Percentiles rank a stretch among this genome's conserved stretches.
Evolutionary conservation across 31 red algal genomes (phyloP).

Genomic region (Porphyra umbilicalis): DNA sequence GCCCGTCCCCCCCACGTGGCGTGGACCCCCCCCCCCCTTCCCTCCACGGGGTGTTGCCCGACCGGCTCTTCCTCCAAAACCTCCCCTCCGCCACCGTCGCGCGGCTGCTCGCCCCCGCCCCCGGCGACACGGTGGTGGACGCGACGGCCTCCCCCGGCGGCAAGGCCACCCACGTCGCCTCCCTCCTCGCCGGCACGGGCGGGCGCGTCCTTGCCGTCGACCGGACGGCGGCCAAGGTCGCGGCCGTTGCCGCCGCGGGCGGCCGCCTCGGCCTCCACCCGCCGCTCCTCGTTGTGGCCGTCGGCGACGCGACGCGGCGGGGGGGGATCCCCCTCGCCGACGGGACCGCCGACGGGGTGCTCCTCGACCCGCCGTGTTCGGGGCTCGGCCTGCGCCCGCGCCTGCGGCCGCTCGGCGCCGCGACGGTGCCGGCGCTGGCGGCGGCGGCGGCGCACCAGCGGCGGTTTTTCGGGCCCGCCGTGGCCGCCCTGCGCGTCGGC

Average conservation of each 20-base stretch:
- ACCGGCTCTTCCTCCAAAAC: background rate
- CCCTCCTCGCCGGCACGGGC: background rate
- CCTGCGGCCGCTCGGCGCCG: background rate
- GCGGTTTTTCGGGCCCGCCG: constrained; percentile 6
- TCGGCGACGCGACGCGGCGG: constrained; percentile 1
- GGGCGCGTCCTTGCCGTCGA: constrained; percentile 10
- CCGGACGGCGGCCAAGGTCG: background rate
- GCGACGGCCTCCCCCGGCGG: constrained; percentile 13
- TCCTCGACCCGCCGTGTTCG: constrained; percentile 17
- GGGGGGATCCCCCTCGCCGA: background rate
- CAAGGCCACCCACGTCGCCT: constrained; percentile 16
- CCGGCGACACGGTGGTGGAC: constrained; percentile 16
- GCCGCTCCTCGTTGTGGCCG: background rate
- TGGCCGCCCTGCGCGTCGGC: constrained; percentile 1
- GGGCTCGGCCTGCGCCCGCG: constrained; percentile 8
- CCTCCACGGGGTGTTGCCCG: background rate
- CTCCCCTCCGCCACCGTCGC: background rate
- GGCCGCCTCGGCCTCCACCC: background rate
- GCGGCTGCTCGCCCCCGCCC: constrained; percentile 1
- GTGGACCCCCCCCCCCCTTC: background rate
- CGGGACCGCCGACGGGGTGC: background rate
- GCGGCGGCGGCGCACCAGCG: constrained; percentile 2
- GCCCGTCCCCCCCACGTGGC: background rate
- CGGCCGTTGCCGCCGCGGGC: background rate
- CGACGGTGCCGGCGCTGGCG: background rate